Base-by-base conservation (phyloP, 148 eudicot genomes). In the Heliosperma pusillum region DNA sequence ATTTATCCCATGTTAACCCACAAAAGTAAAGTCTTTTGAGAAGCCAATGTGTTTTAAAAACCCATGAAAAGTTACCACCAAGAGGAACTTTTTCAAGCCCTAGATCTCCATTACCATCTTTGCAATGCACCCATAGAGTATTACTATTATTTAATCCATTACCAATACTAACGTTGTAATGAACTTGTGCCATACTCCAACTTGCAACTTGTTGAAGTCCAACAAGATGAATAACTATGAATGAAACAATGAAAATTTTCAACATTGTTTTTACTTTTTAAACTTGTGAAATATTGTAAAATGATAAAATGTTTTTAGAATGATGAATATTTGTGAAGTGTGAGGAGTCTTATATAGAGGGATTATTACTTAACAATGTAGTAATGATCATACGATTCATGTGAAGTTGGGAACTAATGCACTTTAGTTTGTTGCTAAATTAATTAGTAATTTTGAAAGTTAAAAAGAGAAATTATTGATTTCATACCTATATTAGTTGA, bases 101-200 rank as follows among this genome's bases (percentile, higher is more conserved):
- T 8, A 78, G 59, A 72, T 78, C 72, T 5, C 22, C 11, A 63
- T 62, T 53, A 47, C 64, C 70, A 3, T 75, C 7, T 47, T 77
- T 77, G 11, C 80, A 77, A 71, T 77, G 80, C 44, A 71, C 80
- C 61, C 52, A 20, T n/a, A 77, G 10, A 13, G 5, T 29, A 10
- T n/a, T 16, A 13, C 13, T 53, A 5, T 21, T 45, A 33, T 33
- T 33, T 3, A 77, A 47, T 22, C 47, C 74, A 21, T 77, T 77
- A 17, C 9, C 57, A 20, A 78, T 40, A 2, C 20, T 29, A 2
- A 72, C 24, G 19, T 36, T 8, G 30, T 78, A 78, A 19, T 1
- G 9, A 33, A 3, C 81, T 36, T 13, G 8, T 1, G 4, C 0
- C n/a, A n/a, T n/a, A n/a, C 56, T 40, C 76, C 77, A 72, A 10